Evolutionary conservation across 345 rosid species (phyloP).

Genomic region (Pelargonium nanum): DNA sequence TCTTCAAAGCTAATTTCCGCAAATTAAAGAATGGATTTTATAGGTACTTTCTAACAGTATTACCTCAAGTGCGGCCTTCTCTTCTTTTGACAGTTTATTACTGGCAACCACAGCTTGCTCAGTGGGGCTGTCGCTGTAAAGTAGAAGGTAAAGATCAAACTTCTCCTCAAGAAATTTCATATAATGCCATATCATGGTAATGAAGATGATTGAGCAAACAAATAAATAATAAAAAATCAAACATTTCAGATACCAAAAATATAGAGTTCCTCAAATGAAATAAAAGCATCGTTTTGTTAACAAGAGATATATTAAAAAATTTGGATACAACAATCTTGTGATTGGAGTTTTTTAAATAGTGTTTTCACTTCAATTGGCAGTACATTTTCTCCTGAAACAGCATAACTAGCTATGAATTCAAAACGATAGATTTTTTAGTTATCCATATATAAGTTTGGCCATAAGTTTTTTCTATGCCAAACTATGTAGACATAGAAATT

Average conservation of each 20-base stretch:
- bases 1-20: background rate
- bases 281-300: too few species aligned
- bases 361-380: background rate
- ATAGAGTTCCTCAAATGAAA: too few species aligned
- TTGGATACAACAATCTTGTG: background rate
- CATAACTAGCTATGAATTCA: background rate
- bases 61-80: slow-evolving; percentile 68
- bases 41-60: background rate
- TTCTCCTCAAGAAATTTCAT: slow-evolving; percentile 5
- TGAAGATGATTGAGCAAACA: background rate
- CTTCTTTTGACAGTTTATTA: slow-evolving; percentile 59
- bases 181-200: background rate
- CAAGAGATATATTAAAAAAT: background rate
- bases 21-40: too few species aligned
- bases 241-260: too few species aligned
- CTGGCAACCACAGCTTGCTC: slow-evolving; percentile 38
- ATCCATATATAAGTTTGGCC: background rate
- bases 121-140: slow-evolving; percentile 42
- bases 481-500: background rate
- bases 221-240: background rate
- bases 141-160: slow-evolving; percentile 5
- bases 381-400: background rate
- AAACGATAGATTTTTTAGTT: background rate
- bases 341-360: too few species aligned
- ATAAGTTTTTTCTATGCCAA: background rate